Base-by-base conservation (phyloP, 1,139 yeast genomes). In the Candida sp. region DNA sequence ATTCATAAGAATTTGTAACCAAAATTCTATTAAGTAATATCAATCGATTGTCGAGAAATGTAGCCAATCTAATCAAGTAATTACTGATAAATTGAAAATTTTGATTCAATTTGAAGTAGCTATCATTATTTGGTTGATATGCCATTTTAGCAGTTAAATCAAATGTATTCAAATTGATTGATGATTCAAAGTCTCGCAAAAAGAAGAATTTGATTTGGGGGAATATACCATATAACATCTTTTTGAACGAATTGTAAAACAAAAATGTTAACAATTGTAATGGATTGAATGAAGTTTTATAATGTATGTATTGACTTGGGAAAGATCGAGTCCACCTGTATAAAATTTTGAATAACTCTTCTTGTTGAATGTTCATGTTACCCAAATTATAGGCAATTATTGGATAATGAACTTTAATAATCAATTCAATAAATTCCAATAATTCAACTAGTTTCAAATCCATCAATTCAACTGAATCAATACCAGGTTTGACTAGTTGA, bases 141-240 rank as follows among this genome's bases (percentile, higher is more conserved):
- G 33, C 5, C 33, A 30, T 30, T 30, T 68, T 71, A 34, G 59
- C 50, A 22, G 54, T 51, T 33, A 51, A 49, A n/a, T 51, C 57
- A 45, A 61, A 65, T 3, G 70, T 68, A 45, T 71, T 77, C 42
- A 67, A 51, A 68, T 70, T 69, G 43, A 72, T 58, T 1, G 77
- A 76, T 45, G 68, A 60, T 48, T 70, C 77, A 48, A 73, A 72
- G 53, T 72, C 77, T 33, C 76, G 52, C 6, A 72, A 50, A 43
- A 68, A 71, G 50, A 67, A 70, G 47, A 63, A 72, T 46, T 68
- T 70, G 6, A 70, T 64, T 45, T 73, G 78, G 1, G 78, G 78
- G 25, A 64, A 57, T n/a, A 71, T 54, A 0, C 74, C 71, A 50
- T 57, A 70, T 15, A 71, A 50, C 1, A 66, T 56, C 47, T 69